A percentile compares a stretch with the other conserved stretches of the same genome.
phyloP scores from a whole-genome alignment of 2,329 filamentous ascomycete species.

The Nigrospora osmanthi region DNA sequence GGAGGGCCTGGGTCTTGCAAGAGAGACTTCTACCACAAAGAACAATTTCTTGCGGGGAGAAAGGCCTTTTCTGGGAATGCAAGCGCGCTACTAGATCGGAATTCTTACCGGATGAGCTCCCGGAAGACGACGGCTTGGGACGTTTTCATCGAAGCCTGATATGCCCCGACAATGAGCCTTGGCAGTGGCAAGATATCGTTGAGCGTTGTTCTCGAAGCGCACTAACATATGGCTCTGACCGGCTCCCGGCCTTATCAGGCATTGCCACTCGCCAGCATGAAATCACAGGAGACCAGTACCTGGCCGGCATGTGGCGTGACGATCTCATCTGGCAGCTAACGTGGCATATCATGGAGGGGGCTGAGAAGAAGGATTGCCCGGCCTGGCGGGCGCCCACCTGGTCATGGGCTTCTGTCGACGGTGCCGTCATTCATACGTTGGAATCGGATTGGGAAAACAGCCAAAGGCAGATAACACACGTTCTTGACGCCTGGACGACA shows the following conservation, averaged over 20 bases:
- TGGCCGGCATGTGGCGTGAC: not conserved
- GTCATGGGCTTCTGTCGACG: constrained; percentile 1
- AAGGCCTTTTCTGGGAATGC: constrained; percentile 1
- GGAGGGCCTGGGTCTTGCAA: not conserved
- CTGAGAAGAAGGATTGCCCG: not conserved
- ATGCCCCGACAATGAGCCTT: not conserved
- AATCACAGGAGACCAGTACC: not conserved
- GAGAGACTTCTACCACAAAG: not conserved
- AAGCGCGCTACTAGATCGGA: not conserved
- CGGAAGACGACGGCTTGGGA: not conserved
- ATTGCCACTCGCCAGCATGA: not conserved
- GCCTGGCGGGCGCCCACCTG: not conserved
- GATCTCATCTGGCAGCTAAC: not conserved
- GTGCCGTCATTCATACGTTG: no score
- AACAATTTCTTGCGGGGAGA: not conserved
- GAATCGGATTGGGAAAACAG: no score
- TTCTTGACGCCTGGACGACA: not conserved
- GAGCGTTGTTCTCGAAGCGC: not conserved
- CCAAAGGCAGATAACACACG: not conserved
- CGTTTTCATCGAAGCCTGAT: not conserved
- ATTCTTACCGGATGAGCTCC: not conserved
- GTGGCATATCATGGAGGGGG: not conserved
- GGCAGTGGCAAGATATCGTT: not conserved
- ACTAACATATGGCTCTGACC: not conserved
- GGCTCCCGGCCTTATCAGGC: not conserved